phyloP scores from a whole-genome alignment of 495 filamentous ascomycete genomes.

The Daldinia caldariorum region DNA sequence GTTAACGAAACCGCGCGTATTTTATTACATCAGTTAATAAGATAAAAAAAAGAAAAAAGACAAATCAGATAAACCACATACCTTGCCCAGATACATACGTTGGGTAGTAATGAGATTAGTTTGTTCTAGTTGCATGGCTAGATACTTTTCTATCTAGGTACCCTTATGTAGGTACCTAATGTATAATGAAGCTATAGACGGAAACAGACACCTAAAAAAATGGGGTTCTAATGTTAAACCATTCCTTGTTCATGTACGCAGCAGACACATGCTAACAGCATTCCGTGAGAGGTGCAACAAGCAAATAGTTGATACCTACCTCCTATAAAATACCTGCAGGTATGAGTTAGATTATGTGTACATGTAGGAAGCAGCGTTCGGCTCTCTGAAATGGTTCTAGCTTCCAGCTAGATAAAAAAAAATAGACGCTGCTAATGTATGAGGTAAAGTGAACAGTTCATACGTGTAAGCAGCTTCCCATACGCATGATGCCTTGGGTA shows the following conservation, averaged over 20 bases:
- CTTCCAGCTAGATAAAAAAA: slow-evolving; percentile 4
- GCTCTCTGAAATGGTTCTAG: not conserved
- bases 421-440: not conserved
- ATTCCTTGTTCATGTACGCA: no score
- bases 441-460: not conserved
- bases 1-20: not conserved
- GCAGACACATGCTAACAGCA: no score
- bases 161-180: not conserved
- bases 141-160: no score
- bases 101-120: slow-evolving; percentile 9
- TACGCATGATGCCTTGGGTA: not conserved
- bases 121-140: not conserved
- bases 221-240: not conserved
- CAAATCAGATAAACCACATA: not conserved
- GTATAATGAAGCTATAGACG: not conserved
- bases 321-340: not conserved
- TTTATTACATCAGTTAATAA: not conserved
- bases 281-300: not conserved
- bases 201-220: slow-evolving; percentile 4
- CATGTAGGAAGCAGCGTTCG: not conserved
- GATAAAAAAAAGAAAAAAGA: no score
- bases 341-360: not conserved
- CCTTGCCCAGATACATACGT: slow-evolving; percentile 8
- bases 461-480: not conserved
- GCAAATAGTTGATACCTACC: no score